These are phyloP conservation scores for Sabuloglossum arenarium DNA, from an alignment of 495 filamentous ascomycete species.

Conservation along the genomic window DNA sequence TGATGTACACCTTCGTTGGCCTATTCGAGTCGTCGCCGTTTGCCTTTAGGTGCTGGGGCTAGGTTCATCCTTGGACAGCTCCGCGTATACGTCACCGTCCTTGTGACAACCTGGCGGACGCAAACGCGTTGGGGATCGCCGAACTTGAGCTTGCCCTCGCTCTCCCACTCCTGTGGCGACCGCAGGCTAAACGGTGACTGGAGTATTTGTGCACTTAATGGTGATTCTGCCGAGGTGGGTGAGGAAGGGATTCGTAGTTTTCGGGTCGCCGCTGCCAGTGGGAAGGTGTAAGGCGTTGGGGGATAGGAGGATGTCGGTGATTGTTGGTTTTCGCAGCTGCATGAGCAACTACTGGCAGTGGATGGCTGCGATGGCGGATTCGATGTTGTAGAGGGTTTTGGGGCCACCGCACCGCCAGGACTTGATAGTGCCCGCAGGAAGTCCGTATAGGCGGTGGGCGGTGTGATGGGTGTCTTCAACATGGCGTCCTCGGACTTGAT, in stretches of 20 bases:
- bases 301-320: slow-evolving; percentile 18
- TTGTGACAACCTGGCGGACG: slow-evolving; percentile 48
- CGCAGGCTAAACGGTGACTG: slow-evolving; percentile 32
- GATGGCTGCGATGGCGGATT: slow-evolving; percentile 13
- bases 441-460: slow-evolving; percentile 74
- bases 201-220: slow-evolving; percentile 23
- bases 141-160: slow-evolving; percentile 28
- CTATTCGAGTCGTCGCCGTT: slow-evolving; percentile 46
- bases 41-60: slow-evolving; percentile 50
- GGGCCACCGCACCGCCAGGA: slow-evolving; percentile 11
- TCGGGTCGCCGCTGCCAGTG: slow-evolving; percentile 26
- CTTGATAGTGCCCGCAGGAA: slow-evolving; percentile 63
- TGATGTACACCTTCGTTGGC: neutral
- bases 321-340: slow-evolving; percentile 29
- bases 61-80: slow-evolving; percentile 30
- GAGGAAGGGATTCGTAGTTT: slow-evolving; percentile 38
- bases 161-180: slow-evolving; percentile 40
- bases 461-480: slow-evolving; percentile 72
- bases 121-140: slow-evolving; percentile 25
- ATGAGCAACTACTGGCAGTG: slow-evolving; percentile 25
- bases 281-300: slow-evolving; percentile 25
- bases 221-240: slow-evolving; percentile 26
- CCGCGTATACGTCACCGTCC: slow-evolving; percentile 47
- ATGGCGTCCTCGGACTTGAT: slow-evolving; percentile 34
- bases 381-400: slow-evolving; percentile 18